Percentiles rank a stretch among this genome's conserved stretches.
Evolutionary conservation across 2,329 filamentous ascomycete species (phyloP).

Genomic region (Lomentospora prolificans): DNA sequence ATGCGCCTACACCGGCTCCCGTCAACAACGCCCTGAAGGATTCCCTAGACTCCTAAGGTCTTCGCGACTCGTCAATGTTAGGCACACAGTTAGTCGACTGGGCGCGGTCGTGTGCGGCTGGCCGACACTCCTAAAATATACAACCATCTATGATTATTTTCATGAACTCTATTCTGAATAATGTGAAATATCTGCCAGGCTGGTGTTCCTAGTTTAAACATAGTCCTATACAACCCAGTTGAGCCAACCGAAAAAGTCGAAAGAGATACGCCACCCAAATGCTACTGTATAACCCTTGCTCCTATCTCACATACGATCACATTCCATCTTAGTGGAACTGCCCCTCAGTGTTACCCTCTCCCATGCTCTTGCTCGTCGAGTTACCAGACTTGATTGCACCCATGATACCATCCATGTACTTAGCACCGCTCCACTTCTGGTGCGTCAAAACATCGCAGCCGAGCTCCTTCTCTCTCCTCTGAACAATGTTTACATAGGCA

Average conservation of each 20-base stretch:
- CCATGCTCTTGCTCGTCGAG: slow-evolving; percentile 86
- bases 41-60: slow-evolving; percentile 4
- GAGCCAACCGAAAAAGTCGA: not conserved
- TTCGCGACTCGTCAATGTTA: no score
- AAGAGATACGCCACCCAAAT: not conserved
- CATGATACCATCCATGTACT: slow-evolving; percentile 78
- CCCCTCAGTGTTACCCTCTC: slow-evolving; percentile 81
- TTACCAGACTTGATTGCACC: slow-evolving; percentile 87
- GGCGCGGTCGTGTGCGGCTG: no score
- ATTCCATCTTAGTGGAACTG: slow-evolving; percentile 33
- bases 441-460: slow-evolving; percentile 90
- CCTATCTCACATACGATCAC: not conserved
- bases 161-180: not conserved
- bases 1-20: slow-evolving; percentile 32
- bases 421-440: slow-evolving; percentile 69
- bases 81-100: no score
- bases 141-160: no score
- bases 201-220: not conserved
- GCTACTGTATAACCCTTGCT: not conserved
- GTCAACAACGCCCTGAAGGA: slow-evolving; percentile 49
- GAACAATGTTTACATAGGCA: slow-evolving; percentile 91
- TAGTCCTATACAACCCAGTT: no score
- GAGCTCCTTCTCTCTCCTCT: slow-evolving; percentile 80
- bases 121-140: no score
- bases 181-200: not conserved